phyloP scores from a whole-genome alignment of 2,329 filamentous ascomycete species.

The Botrytis aclada region DNA sequence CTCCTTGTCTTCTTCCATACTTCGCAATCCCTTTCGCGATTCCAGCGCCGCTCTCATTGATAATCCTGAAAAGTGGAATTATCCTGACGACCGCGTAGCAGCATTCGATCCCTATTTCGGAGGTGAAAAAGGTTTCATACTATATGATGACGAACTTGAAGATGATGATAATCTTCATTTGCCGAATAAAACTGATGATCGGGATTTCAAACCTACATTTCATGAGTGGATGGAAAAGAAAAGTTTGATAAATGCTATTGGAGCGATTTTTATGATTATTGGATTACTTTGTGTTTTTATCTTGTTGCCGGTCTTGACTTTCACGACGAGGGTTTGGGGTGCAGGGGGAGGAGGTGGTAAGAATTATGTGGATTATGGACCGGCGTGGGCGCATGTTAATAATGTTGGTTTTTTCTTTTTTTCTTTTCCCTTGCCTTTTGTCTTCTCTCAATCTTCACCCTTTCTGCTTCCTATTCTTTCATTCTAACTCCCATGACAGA shows the following conservation, averaged over 20 bases:
- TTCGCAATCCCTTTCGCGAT: constrained; percentile 28
- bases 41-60: constrained; percentile 28
- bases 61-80: constrained; percentile 39
- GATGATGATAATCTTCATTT: constrained; percentile 54
- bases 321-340: constrained; percentile 32
- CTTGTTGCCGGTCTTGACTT: constrained; percentile 49
- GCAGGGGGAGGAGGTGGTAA: not conserved
- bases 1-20: not conserved
- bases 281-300: constrained; percentile 51
- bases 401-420: constrained; percentile 28
- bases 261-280: constrained; percentile 44
- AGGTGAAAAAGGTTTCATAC: constrained; percentile 40
- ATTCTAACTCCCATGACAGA: not conserved
- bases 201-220: constrained; percentile 40
- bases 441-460: not conserved
- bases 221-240: constrained; percentile 46
- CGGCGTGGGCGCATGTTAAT: constrained; percentile 47
- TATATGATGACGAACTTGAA: constrained; percentile 50
- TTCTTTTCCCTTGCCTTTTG: not conserved
- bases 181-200: constrained; percentile 50
- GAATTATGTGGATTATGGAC: constrained; percentile 22
- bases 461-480: too few species aligned
- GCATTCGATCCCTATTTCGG: constrained; percentile 44
- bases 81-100: constrained; percentile 47
- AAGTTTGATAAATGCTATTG: constrained; percentile 41